Evolutionary conservation across 108 stramenopile species (phyloP), one percentile per base, ranked within the genome.

Genomic region (Skeletonema potamos): DNA sequence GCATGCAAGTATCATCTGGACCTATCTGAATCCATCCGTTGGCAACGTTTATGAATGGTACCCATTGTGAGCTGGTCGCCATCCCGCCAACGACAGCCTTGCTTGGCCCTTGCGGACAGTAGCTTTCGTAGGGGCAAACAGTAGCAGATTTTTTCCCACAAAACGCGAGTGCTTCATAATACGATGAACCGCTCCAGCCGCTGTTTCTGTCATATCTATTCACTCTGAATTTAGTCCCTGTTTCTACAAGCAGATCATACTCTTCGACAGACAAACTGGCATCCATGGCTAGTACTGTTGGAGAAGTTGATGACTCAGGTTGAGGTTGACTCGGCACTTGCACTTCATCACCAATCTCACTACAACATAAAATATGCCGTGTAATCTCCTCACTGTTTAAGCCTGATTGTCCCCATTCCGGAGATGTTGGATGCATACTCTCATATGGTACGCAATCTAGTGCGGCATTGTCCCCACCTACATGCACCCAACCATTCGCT

Each of bases 51-150:
- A 74, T 65, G 1, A 74, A 15, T 0, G 73, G 58, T 4, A 64
- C 73, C 44, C 55, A 74, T 4, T 57, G 59, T 15, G 73, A 26
- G 20, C 39, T 18, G 33, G 26, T 36, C 15, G 33, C 64, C 13
- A 44, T 9, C 15, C 75, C 75, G 3, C 68, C 75, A 34, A 60
- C 46, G 12, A 67, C 12, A 39, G 54, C 59, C 27, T 27, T 44
- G 6, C 66, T 60, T 26, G 75, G 75, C 32, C 75, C 75, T 20
- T 64, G 37, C 7, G 75, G 75, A 41, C 75, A 76, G 51, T 68
- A 68, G 6, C 68, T 68, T 28, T 76, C 75, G 43, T 76, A 76
- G 6, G 75, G 75, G 34, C 75, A 76, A 15, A 76, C 36, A 28
- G 8, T 26, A 6, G 43, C 41, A n/a, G 48, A 62, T 17, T 29